Conservation (phyloP, 2,329 filamentous ascomycete species). For the Colletotrichum musicola region DNA sequence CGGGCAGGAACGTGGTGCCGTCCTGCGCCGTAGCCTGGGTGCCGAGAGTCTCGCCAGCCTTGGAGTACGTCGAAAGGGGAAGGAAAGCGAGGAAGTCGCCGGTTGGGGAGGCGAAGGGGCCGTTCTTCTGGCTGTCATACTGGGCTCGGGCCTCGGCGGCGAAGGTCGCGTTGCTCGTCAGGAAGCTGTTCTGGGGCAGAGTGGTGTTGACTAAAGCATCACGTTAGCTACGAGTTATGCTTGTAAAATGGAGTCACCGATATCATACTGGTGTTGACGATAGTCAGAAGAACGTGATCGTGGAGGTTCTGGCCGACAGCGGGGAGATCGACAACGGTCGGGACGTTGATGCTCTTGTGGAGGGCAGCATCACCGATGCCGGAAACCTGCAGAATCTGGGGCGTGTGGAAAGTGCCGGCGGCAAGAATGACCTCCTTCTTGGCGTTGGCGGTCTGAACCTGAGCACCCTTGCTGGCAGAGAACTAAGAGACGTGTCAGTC, state of each 20-base stretch:
- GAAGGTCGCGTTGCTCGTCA: conserved; percentile 50
- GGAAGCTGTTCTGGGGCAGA: conserved; percentile 35
- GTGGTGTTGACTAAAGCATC: conserved; percentile 28
- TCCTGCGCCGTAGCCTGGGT: conserved; percentile 49
- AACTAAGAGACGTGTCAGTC: conserved; percentile 15
- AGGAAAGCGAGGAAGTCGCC: conserved; percentile 39
- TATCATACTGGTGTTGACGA: conserved; percentile 29
- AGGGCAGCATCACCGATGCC: conserved; percentile 55
- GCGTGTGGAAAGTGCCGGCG: conserved; percentile 56
- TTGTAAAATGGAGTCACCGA: no score
- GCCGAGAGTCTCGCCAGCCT: conserved; percentile 42
- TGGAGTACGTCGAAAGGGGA: conserved; percentile 46
- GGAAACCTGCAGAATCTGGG: conserved; percentile 62
- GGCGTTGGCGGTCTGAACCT: conserved; percentile 23
- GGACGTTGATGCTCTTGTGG: conserved; percentile 31
- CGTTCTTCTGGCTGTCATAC: conserved; percentile 47
- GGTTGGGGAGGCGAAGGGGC: conserved; percentile 47
- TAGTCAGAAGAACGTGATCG: conserved; percentile 34
- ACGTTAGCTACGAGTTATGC: not conserved
- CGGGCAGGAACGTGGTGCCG: conserved; percentile 49
- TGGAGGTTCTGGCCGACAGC: conserved; percentile 40
- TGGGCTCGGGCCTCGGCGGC: conserved; percentile 47
- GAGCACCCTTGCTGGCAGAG: conserved; percentile 13
- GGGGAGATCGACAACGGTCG: conserved; percentile 36
- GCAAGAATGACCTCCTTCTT: conserved; percentile 56